These are phyloP conservation scores for Ulota crispa DNA, from an alignment of 225 moss, liverwort and hornwort genomes.

Conservation along the genomic window DNA sequence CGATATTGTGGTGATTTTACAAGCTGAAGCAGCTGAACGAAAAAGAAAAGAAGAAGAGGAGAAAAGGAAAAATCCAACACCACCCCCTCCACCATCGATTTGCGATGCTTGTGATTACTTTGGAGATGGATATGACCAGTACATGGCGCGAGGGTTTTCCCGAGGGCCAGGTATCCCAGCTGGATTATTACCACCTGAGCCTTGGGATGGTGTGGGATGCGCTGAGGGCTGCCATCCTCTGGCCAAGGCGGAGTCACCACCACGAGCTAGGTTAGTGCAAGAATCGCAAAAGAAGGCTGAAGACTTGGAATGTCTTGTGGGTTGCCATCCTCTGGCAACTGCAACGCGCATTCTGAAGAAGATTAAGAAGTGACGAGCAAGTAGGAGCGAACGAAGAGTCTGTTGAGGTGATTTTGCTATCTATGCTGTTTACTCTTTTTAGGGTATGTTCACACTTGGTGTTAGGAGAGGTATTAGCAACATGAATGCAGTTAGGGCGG, in stretches of 20 bases:
- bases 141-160: background rate
- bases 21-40: slow-evolving; percentile 18
- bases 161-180: no score
- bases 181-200: background rate
- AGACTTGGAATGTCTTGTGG: slow-evolving; percentile 8
- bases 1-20: slow-evolving; percentile 39
- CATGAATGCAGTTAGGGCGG: no score
- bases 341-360: background rate
- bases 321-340: slow-evolving; percentile 23
- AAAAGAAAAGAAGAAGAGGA: slow-evolving; percentile 14
- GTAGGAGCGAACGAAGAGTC: background rate
- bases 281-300: background rate
- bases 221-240: slow-evolving; percentile 20
- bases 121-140: slow-evolving; percentile 14
- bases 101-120: slow-evolving; percentile 28
- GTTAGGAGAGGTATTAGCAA: no score
- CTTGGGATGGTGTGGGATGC: slow-evolving; percentile 21
- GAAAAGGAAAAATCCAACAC: slow-evolving; percentile 21
- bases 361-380: background rate
- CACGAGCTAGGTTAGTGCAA: background rate
- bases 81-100: slow-evolving; percentile 27
- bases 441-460: no score
- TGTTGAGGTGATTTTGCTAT: background rate
- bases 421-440: background rate
- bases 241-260: background rate